Base-by-base conservation (phyloP, 1,284 basidiomycete genomes). In the Tilletia indica region DNA sequence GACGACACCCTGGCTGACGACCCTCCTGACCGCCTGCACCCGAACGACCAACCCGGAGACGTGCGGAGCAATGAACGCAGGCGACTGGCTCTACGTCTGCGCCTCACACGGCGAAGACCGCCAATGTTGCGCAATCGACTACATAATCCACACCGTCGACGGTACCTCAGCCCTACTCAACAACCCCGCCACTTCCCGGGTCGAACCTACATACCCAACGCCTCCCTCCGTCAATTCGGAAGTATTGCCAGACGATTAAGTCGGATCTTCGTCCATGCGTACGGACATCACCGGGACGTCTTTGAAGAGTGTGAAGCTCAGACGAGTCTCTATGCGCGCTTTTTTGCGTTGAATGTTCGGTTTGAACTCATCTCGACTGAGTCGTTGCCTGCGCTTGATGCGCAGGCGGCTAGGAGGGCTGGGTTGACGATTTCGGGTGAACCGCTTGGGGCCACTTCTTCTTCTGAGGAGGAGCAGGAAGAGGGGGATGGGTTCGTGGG, bases 11-110 rank as follows among this genome's bases (percentile, higher is more conserved):
- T 89, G 97, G 69, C 90, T 98, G 68, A 93, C 91, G 2, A 90
- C 90, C 78, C 87, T 98, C 21, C 91, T 96, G 80, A 88, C 90
- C 74, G 91, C 93, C 81, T 98, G 95, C 73, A 70, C 72, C 63
- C 73, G 72, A 42, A 71, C 74, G 42, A 51, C 70, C 16, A 71
- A 74, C 0, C 75, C 75, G 0, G 56, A 71, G 68, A 89, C 91
- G 9, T 98, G 95, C 86, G 92, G 93, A 1, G 92, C 96, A 84
- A 97, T 98, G 95, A 96, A 96, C 84, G 94, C 95, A 16, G 93
- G 92, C 68, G 93, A 97, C 87, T 97, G 95, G 93, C 88, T 94
- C 58, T 98, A 96, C 85, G 87, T 98, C 2, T 99, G 96, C 81
- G 94, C 96, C 39, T 94, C 94, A 0, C 95, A 97, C 79, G 79